Evolutionary conservation across 129 eudicot species (phyloP).

Genomic region (Logfia minima): DNA sequence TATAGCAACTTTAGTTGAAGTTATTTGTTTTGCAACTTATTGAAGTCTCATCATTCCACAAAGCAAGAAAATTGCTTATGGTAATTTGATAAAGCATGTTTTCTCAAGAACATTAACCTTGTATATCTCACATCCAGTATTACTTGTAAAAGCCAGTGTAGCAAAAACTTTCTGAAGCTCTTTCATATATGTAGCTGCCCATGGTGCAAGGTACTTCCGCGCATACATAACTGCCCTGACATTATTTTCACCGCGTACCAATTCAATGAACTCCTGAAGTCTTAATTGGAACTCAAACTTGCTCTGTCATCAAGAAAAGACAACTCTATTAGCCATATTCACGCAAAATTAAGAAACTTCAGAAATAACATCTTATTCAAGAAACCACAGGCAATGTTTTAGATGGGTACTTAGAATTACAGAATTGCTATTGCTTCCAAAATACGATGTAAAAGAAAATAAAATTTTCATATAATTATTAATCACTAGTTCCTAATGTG

Average conservation of each 20-base stretch:
- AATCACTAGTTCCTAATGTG: conserved; percentile 1
- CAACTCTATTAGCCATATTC: conserved; percentile 19
- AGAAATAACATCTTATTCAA: not conserved
- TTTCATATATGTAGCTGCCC: conserved; percentile 91
- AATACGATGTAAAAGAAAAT: not conserved
- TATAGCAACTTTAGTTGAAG: not conserved
- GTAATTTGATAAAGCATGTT: conserved; percentile 7
- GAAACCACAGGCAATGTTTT: not conserved
- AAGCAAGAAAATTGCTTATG: conserved; percentile 16
- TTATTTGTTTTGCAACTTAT: conserved; percentile 10
- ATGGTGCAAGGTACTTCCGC: conserved; percentile 81
- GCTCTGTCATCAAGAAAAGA: conserved; percentile 60
- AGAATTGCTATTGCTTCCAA: not conserved
- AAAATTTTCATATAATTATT: not conserved
- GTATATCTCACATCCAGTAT: conserved; percentile 81
- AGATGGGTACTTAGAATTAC: not conserved
- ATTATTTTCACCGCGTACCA: conserved; percentile 70
- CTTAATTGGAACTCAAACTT: conserved; percentile 95
- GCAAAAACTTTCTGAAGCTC: conserved; percentile 94
- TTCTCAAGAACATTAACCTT: conserved; percentile 54
- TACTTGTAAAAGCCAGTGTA: conserved; percentile 86
- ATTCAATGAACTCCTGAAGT: conserved; percentile 93
- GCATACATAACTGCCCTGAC: conserved; percentile 84
- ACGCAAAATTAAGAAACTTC: not conserved
- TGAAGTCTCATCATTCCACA: not conserved